These are phyloP conservation scores for Fraxinus sp. DNA, from an alignment of 305 asterid species.

Conservation along the genomic window DNA sequence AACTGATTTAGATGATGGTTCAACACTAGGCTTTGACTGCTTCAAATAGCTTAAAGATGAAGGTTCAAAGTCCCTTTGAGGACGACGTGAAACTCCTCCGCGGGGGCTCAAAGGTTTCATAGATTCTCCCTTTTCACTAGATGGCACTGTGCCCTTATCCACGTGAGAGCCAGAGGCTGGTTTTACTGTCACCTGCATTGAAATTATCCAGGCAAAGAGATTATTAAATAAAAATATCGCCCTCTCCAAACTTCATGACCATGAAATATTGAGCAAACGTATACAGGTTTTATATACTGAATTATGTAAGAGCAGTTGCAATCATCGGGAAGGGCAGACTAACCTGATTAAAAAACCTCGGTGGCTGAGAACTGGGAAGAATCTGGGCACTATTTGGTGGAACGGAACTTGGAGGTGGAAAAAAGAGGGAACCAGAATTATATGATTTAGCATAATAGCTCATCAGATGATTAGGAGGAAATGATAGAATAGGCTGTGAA, in stretches of 20 bases:
- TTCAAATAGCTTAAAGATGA: slow-evolving; percentile 34
- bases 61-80: slow-evolving; percentile 42
- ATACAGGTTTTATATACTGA: not conserved
- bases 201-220: slow-evolving; percentile 5
- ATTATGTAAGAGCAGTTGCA: not conserved
- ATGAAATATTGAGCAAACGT: not conserved
- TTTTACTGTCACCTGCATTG: slow-evolving; percentile 67
- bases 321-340: slow-evolving; percentile 1
- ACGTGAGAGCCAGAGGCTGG: slow-evolving; percentile 46
- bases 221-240: not conserved
- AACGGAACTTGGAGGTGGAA: slow-evolving; percentile 47
- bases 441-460: slow-evolving; percentile 48
- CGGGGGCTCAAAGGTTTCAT: slow-evolving; percentile 23
- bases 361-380: slow-evolving; percentile 54
- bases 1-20: slow-evolving; percentile 36
- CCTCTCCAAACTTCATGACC: not conserved
- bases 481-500: not conserved
- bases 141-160: slow-evolving; percentile 44
- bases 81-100: slow-evolving; percentile 29
- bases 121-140: slow-evolving; percentile 42
- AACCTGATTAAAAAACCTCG: slow-evolving; percentile 63
- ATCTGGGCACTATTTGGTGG: slow-evolving; percentile 40
- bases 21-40: slow-evolving; percentile 45
- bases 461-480: slow-evolving; percentile 48
- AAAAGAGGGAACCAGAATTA: slow-evolving; percentile 36